Conservation (phyloP, 2,329 filamentous ascomycete genomes). For the Dactylellina sp. region DNA sequence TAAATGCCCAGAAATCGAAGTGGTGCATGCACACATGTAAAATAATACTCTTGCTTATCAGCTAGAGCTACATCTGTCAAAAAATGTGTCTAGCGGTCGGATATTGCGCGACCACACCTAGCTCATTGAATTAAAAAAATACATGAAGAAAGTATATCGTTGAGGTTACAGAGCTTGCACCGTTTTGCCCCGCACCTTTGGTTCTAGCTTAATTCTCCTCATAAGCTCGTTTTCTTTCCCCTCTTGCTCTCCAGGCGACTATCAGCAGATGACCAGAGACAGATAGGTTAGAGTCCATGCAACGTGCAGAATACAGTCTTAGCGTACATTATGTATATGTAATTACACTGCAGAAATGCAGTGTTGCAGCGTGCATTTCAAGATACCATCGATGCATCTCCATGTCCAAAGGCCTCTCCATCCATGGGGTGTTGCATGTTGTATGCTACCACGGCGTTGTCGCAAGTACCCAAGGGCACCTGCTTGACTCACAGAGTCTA, state of each 20-base stretch:
- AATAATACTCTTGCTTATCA: neutral
- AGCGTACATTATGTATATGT: conserved; percentile 41
- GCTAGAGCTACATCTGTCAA: neutral
- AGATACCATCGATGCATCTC: neutral
- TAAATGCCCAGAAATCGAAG: neutral
- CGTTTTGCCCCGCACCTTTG: conserved; percentile 16
- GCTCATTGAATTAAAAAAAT: neutral
- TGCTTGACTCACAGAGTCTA: neutral
- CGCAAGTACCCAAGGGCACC: neutral
- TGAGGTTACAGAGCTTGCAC: conserved; percentile 2
- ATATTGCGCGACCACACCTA: conserved; percentile 36
- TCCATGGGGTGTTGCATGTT: too few relatives aligned
- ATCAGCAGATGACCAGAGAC: conserved; percentile 44
- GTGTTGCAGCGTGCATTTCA: conserved; percentile 9
- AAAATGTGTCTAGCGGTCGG: conserved; percentile 27
- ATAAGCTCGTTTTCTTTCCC: neutral
- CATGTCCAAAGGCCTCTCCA: too few relatives aligned
- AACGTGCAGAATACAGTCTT: conserved; percentile 38
- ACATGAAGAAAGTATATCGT: neutral
- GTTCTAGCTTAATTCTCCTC: neutral
- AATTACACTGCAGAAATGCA: conserved; percentile 30
- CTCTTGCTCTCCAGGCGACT: conserved; percentile 19
- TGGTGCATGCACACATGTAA: neutral
- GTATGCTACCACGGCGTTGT: too few relatives aligned
- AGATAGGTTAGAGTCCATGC: conserved; percentile 47